These are phyloP conservation scores for Orychophragmus violaceus DNA, from an alignment of 345 rosid species.

Conservation along the genomic window DNA sequence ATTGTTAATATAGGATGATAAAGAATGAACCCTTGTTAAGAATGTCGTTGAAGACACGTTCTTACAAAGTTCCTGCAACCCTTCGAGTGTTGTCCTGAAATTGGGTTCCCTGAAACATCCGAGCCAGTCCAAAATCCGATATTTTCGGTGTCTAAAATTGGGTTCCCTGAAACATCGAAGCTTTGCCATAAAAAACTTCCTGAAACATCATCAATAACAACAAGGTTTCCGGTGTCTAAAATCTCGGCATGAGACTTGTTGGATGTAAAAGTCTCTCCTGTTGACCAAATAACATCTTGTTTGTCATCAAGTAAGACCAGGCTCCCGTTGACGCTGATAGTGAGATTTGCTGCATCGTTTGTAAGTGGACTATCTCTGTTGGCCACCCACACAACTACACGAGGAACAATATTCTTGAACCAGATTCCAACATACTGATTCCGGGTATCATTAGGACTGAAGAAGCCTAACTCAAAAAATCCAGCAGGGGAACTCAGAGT, in stretches of 20 bases:
- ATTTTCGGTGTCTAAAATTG: too few species aligned
- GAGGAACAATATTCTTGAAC: conserved; percentile 25
- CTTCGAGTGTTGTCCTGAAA: conserved; percentile 26
- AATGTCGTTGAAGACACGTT: not conserved
- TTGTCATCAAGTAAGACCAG: conserved; percentile 8
- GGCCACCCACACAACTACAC: conserved; percentile 35
- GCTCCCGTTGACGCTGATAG: conserved; percentile 16
- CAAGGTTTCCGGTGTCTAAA: conserved; percentile 22
- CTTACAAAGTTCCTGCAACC: conserved; percentile 32
- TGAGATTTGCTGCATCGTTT: conserved; percentile 8
- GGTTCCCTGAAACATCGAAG: too few species aligned
- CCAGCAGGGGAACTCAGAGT: conserved; percentile 26
- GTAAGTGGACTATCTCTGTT: conserved; percentile 18
- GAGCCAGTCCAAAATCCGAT: conserved; percentile 28
- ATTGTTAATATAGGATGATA: not conserved
- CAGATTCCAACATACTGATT: conserved; percentile 43
- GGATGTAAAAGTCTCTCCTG: conserved; percentile 3
- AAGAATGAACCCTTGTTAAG: not conserved
- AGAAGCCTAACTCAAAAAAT: conserved; percentile 35
- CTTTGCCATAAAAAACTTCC: conserved; percentile 19
- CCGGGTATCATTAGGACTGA: conserved; percentile 19
- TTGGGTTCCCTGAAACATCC: conserved; percentile 29
- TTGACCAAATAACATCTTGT: conserved; percentile 21
- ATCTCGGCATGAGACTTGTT: conserved; percentile 16
- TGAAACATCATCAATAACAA: conserved; percentile 20